Base-by-base conservation (phyloP, 148 eudicot species). In the Spergularia marina region DNA sequence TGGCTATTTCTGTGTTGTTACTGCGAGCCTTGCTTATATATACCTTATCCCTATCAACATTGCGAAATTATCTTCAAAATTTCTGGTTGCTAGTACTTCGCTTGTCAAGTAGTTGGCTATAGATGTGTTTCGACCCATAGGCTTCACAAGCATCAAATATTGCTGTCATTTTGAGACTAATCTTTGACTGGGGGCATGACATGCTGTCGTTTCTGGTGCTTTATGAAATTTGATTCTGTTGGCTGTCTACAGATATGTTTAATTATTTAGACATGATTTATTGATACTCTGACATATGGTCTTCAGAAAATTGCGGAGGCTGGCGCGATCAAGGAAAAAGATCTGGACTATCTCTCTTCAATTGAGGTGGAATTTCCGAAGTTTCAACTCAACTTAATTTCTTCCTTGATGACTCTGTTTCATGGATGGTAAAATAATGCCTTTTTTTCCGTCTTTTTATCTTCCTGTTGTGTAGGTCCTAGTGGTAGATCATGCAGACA, bases 401-500 rank as follows among this genome's bases (percentile, higher is more conserved):
- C 20, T 34, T 59, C 12, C 15, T 17, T 40, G 21, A 30, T 6
- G 61, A 74, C 56, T 49, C 30, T 7, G 44, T 58, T 23, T 9
- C 34, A 20, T 56, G 20, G 65, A 20, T 16, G n/a, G 53, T 34
- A 72, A 10, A 49, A 58, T 6, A 56, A 34, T 18, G 10, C 6
- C 40, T 36, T 61, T 34, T 65, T 61, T 67, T 57, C 40, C 16
- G 73, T 72, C 36, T 12, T 52, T 34, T 61, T 18, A 15, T 44
- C 60, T 61, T 67, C 49, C 40, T 20, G 74, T 72, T 69, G 71
- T 53, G 73, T 89, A 95, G 99, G 84, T 95, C 79, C 79, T 95
- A 78, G 77, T 95, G 53, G 77, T 95, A 76, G 99, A 95, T 77
- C 99, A 95, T 84, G 97, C 98, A 53, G 99, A 95, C 81, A 88